Conservation (phyloP, 257 asterid species). For the Plantago ovata region DNA sequence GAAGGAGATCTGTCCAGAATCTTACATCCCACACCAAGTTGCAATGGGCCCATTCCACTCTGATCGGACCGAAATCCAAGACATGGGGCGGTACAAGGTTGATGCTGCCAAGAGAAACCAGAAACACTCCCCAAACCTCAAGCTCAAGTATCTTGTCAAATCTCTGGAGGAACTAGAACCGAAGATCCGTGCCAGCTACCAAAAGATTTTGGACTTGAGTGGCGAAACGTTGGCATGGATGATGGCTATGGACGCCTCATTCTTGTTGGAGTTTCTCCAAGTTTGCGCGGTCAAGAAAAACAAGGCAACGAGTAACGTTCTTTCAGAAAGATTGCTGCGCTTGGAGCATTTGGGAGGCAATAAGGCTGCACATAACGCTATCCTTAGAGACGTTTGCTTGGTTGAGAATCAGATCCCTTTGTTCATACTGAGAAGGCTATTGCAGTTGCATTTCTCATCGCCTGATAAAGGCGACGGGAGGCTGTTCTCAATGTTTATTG, state of each 20-base stretch:
- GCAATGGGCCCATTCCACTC: slow-evolving; percentile 71
- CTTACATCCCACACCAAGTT: slow-evolving; percentile 49
- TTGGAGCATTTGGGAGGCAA: slow-evolving; percentile 31
- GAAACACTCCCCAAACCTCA: slow-evolving; percentile 17
- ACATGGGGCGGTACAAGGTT: slow-evolving; percentile 59
- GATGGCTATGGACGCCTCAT: slow-evolving; percentile 55
- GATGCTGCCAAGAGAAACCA: slow-evolving; percentile 47
- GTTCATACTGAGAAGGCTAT: slow-evolving; percentile 35
- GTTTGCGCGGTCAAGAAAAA: slow-evolving; percentile 25
- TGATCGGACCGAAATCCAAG: slow-evolving; percentile 35
- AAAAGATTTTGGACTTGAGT: slow-evolving; percentile 31
- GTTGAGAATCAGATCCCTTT: slow-evolving; percentile 67
- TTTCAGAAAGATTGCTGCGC: slow-evolving; percentile 29
- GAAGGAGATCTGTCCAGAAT: slow-evolving; percentile 23
- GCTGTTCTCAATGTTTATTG: slow-evolving; percentile 22
- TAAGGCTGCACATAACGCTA: slow-evolving; percentile 33
- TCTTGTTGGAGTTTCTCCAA: slow-evolving; percentile 51
- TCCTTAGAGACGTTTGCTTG: slow-evolving; percentile 49
- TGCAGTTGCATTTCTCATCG: slow-evolving; percentile 35
- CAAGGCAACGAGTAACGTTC: neutral
- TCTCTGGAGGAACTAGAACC: slow-evolving; percentile 30
- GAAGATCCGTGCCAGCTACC: slow-evolving; percentile 44
- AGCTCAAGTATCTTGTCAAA: slow-evolving; percentile 31
- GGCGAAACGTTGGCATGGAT: slow-evolving; percentile 59
- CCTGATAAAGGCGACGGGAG: slow-evolving; percentile 30